These are phyloP conservation scores for Tulasnella sp. DNA, from an alignment of 768 basidiomycete species.

Conservation along the genomic window DNA sequence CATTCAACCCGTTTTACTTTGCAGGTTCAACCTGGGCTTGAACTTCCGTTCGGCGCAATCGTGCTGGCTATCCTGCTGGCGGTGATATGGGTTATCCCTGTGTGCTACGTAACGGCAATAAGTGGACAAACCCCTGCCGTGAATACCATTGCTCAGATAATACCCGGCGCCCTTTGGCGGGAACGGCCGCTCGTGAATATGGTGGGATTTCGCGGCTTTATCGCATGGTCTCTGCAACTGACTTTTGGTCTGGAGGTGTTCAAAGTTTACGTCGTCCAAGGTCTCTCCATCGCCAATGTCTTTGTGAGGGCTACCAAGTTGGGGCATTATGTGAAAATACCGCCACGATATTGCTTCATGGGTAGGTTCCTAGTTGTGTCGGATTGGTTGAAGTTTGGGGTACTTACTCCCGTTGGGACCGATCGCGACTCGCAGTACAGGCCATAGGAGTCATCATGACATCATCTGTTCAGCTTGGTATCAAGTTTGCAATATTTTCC, in stretches of 20 bases:
- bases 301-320: constrained; percentile 41
- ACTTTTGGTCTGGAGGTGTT: constrained; percentile 32
- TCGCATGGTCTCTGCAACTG: no score
- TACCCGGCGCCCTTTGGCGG: constrained; percentile 45
- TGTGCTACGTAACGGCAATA: constrained; percentile 46
- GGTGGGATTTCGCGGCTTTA: constrained; percentile 30
- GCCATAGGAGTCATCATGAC: constrained; percentile 38
- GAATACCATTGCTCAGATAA: constrained; percentile 45
- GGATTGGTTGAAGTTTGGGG: not conserved
- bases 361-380: not conserved
- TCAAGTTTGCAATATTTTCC: constrained; percentile 42
- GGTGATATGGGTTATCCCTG: constrained; percentile 44
- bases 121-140: constrained; percentile 43
- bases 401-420: not conserved
- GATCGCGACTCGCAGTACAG: constrained; percentile 37
- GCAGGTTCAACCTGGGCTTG: constrained; percentile 50
- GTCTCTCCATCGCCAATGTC: constrained; percentile 34
- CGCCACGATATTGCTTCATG: constrained; percentile 45
- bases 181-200: constrained; percentile 47
- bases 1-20: not conserved
- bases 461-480: constrained; percentile 41
- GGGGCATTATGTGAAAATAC: constrained; percentile 53
- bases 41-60: constrained; percentile 49
- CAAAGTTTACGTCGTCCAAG: constrained; percentile 42
- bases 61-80: constrained; percentile 41